These are phyloP conservation scores for Gynostemma pentaphyllum DNA, from an alignment of 306 rosid species.

Conservation along the genomic window DNA sequence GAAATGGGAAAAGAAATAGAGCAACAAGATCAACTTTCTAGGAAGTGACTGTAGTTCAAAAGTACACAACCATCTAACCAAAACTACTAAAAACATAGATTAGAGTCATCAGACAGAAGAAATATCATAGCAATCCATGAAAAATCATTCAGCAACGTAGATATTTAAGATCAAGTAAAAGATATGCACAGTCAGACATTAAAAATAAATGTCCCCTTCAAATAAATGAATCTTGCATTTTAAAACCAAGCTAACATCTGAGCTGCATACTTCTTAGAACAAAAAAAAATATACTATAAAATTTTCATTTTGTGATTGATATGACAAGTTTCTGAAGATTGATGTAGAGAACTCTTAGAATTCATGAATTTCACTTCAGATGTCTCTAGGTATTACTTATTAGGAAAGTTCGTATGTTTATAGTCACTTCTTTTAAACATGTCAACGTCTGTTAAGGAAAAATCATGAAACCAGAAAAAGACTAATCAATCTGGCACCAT, in stretches of 20 bases:
- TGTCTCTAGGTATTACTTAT: conserved; percentile 9
- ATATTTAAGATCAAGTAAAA: no score
- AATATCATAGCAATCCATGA: no score
- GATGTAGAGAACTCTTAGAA: background rate
- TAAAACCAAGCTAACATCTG: background rate
- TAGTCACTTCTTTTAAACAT: background rate
- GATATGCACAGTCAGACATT: no score
- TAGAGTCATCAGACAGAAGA: no score
- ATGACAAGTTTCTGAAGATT: background rate
- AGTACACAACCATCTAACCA: no score
- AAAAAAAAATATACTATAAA: background rate
- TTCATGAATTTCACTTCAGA: background rate
- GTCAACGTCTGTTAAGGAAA: background rate
- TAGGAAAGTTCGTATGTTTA: background rate
- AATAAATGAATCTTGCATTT: background rate
- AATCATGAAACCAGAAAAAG: background rate
- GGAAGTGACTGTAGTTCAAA: no score
- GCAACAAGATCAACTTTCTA: no score
- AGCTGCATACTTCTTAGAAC: background rate
- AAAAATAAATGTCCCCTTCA: background rate
- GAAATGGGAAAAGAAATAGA: no score
- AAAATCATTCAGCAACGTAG: no score
- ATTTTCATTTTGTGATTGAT: background rate
- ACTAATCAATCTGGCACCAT: background rate
- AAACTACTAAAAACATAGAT: no score